Evolutionary conservation across 2,329 filamentous ascomycete genomes (phyloP), one percentile per base, ranked within the genome.

Genomic region (Chalaropsis thielavioides): DNA sequence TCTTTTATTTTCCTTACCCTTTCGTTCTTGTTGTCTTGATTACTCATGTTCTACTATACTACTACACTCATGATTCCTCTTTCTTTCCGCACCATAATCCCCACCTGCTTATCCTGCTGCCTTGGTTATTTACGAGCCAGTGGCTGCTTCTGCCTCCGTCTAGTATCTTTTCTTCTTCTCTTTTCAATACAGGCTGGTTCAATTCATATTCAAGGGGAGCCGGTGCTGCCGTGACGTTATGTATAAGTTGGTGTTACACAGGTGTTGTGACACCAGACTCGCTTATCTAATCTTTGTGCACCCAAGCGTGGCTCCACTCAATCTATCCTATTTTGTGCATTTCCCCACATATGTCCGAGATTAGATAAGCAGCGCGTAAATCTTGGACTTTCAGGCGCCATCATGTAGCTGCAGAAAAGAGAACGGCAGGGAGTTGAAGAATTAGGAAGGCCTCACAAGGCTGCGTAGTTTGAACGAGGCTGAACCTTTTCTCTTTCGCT

Each of bases 21-120:
- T 64, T 61, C 54, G 5, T 41, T 54, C n/a, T 58, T 56, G 27
- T 58, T 56, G 27, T 63, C 51, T 31, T 63, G n/a, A 35, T 63
- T 40, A 40, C 43, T 43, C 24, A 58, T 58, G 54, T 35, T 58
- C 27, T 58, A n/a, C n/a, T n/a, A n/a, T 31, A 3, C 31, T 31
- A 58, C 24, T 58, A 35, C 35, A 58, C 27, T 58, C 54, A 58
- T 58, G 54, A 58, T 56, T 41, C 49, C 38, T n/a, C n/a, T 22
- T 56, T 54, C 4, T 40, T 31, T 51, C 24, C n/a, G 13, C 13
- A 8, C 17, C 10, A 11, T 2, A 27, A 17, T 51, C 19, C 22
- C 44, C 24, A 5, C 1, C 27, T 41, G 2, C n/a, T 43, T 1
- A 27, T 38, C 2, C 38, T 58, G 8, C 13, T 38, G 15, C 1